Evolutionary conservation across 2,329 filamentous ascomycete genomes (phyloP), one percentile per base, ranked within the genome.

Genomic region (Ophiocordyceps camponoti-leonardi): DNA sequence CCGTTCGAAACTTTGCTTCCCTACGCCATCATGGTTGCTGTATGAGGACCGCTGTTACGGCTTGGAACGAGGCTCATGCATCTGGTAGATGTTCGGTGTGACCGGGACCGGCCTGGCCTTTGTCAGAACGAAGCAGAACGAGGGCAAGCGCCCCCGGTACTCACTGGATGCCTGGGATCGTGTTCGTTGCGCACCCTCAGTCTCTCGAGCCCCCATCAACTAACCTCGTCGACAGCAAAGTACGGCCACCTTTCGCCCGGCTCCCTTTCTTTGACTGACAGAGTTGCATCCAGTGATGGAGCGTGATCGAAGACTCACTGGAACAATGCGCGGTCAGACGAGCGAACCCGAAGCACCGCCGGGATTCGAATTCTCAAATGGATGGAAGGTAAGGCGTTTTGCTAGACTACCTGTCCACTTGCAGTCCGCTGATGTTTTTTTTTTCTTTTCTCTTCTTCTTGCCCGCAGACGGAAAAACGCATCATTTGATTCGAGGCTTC

Each of bases 1-100:
- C 77, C 77, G 43, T 81, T 79, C 64, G 77, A 81, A 62, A 65
- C 75, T 44, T 58, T 81, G 52, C 67, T 81, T 62, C 76, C 77
- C 41, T 80, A 79, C 61, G 77, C 65, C 61, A 79, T 81, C 68
- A 74, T 80, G 61, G 61, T 75, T 54, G 67, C 62, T 57, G 76
- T 80, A 69, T 61, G 73, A 60, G 8, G 20, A 44, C 44, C 43
- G 41, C 26, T n/a, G 47, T 43, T n/a, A 28, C 26, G 44, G 35
- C 47, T 41, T 26, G 18, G 23, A 44, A 42, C 19, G 37, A 44
- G 44, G 49, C 56, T 64, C 46, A 63, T 46, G 42, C 19, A 35
- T 44, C 6, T 51, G 45, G 8, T 56, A 81, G 77, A 80, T 80
- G 77, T 81, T 80, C 52, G 73, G 75, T 49, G 62, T 71, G 48